Conservation (phyloP, 2,329 filamentous ascomycete genomes). For the Aspergillus carbonarius region DNA sequence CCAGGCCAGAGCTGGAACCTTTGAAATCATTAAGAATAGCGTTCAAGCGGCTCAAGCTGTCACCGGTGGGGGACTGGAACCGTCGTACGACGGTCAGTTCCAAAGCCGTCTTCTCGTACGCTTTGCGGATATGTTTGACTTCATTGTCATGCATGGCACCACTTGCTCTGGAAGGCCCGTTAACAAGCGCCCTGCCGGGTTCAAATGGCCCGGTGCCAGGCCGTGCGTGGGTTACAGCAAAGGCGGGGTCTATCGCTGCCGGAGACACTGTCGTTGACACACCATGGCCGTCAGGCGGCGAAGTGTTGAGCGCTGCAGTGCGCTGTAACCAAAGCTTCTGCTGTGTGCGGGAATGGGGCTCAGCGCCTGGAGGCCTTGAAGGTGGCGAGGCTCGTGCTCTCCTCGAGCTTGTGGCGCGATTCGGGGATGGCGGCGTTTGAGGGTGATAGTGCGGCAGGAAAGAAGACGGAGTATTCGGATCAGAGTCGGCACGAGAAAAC, state of each 20-base stretch:
- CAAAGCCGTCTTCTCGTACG: constrained; percentile 45
- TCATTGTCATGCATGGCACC: constrained; percentile 34
- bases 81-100: constrained; percentile 47
- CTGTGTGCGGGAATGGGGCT: constrained; percentile 47
- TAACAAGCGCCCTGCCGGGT: constrained; percentile 27
- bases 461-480: constrained; percentile 47
- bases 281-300: constrained; percentile 42
- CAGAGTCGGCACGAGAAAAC: constrained; percentile 42
- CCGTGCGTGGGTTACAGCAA: constrained; percentile 30
- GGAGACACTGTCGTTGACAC: constrained; percentile 31
- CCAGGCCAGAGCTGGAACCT: constrained; percentile 7
- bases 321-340: constrained; percentile 51
- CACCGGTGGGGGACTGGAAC: constrained; percentile 45
- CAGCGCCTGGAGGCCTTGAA: constrained; percentile 35
- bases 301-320: constrained; percentile 46
- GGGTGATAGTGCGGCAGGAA: constrained; percentile 50
- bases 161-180: constrained; percentile 29
- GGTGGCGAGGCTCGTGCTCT: constrained; percentile 34
- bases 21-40: constrained; percentile 25
- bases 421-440: constrained; percentile 46
- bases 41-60: constrained; percentile 44
- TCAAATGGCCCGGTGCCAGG: constrained; percentile 32
- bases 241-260: constrained; percentile 37
- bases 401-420: constrained; percentile 25
- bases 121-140: constrained; percentile 42